Evolutionary conservation across 208 protist genomes (phyloP).

Genomic region (Eutreptiella sp.): DNA sequence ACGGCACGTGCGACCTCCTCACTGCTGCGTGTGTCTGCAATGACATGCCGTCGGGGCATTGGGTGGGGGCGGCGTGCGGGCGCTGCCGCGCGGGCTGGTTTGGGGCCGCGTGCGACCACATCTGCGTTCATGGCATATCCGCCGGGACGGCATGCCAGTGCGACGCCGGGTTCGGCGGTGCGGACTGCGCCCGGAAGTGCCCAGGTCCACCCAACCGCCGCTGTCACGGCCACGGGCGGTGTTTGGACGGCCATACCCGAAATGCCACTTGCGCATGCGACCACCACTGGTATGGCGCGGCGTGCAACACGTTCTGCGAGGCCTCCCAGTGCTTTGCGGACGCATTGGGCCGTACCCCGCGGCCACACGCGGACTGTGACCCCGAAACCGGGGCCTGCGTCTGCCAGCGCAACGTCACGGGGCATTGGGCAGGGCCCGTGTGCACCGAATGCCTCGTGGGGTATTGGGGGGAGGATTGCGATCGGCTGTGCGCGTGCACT

Average conservation of each 20-base stretch:
- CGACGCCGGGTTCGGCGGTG: neutral
- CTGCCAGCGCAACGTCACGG: neutral
- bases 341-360: neutral
- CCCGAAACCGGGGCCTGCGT: slow-evolving; percentile 19
- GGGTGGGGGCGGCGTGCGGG: slow-evolving; percentile 2
- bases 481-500: slow-evolving; percentile 10
- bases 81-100: neutral
- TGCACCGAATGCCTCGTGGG: slow-evolving; percentile 15
- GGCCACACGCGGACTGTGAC: slow-evolving; percentile 16
- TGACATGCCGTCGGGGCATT: too few relatives aligned
- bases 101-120: neutral
- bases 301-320: slow-evolving; percentile 3
- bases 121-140: slow-evolving; percentile 16
- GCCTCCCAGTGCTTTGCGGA: neutral
- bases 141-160: slow-evolving; percentile 8
- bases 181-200: neutral
- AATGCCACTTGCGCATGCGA: slow-evolving; percentile 10
- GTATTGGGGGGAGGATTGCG: slow-evolving; percentile 16
- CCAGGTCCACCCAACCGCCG: too few relatives aligned
- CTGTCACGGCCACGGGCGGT: slow-evolving; percentile 2
- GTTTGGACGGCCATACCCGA: neutral
- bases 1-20: slow-evolving; percentile 16
- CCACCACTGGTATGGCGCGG: neutral
- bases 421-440: slow-evolving; percentile 12
- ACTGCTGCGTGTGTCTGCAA: slow-evolving; percentile 15